Percentiles rank a stretch among this genome's conserved stretches.
phyloP scores from a whole-genome alignment of 2,329 filamentous ascomycete genomes.

The Cladosporium sp. region DNA sequence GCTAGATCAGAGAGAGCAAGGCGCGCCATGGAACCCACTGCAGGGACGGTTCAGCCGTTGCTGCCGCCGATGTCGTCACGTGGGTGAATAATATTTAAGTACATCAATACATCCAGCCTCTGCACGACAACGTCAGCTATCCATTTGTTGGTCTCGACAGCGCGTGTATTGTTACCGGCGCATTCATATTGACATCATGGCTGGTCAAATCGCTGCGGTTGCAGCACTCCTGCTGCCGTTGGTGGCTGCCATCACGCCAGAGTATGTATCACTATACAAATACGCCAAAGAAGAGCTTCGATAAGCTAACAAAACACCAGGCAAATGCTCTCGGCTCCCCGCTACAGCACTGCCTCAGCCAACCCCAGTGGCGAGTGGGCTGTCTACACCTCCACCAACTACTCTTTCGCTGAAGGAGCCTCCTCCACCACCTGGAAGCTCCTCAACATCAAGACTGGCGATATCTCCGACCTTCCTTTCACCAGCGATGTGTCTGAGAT shows the following conservation, averaged over 20 bases:
- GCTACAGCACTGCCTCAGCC: constrained; percentile 26
- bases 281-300: not conserved
- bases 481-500: constrained; percentile 27
- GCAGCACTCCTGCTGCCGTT: constrained; percentile 16
- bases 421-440: constrained; percentile 28
- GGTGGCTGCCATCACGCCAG: constrained; percentile 14
- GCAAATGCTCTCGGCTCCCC: constrained; percentile 31
- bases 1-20: not conserved
- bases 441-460: constrained; percentile 26
- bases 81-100: not conserved
- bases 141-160: not conserved
- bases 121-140: not conserved
- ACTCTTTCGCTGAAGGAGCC: constrained; percentile 29
- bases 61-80: constrained; percentile 5
- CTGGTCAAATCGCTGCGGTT: constrained; percentile 14
- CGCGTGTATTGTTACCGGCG: not conserved
- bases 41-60: not conserved
- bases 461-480: constrained; percentile 28
- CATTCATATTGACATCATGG: not conserved
- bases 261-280: not conserved
- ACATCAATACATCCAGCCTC: not conserved
- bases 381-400: constrained; percentile 27
- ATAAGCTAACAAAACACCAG: constrained; percentile 20
- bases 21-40: not conserved
- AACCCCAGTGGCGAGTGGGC: constrained; percentile 36